Evolutionary conservation across 2,329 filamentous ascomycete genomes (phyloP).

Genomic region (Fusarium falciforme): DNA sequence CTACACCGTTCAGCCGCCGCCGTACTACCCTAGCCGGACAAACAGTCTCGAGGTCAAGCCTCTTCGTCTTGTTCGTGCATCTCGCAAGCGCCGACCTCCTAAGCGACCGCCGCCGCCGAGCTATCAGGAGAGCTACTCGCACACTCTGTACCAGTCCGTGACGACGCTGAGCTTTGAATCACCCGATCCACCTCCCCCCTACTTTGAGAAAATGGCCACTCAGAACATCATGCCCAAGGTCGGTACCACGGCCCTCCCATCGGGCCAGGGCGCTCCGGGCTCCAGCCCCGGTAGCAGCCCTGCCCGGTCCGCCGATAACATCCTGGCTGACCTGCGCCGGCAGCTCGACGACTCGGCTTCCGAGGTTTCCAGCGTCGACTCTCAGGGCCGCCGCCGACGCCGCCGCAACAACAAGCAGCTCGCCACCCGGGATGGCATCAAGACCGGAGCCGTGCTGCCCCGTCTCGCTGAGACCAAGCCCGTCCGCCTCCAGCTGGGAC

Average conservation of each 20-base stretch:
- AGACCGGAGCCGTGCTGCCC: constrained; percentile 29
- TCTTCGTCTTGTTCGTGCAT: constrained; percentile 31
- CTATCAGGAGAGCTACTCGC: constrained; percentile 30
- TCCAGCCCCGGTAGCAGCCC: constrained; percentile 17
- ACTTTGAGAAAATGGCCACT: constrained; percentile 31
- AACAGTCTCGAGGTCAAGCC: constrained; percentile 33
- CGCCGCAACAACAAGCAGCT: constrained; percentile 37
- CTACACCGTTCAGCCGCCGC: constrained; percentile 31
- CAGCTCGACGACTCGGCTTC: constrained; percentile 36
- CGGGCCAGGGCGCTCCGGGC: constrained; percentile 7
- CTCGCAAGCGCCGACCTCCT: constrained; percentile 19
- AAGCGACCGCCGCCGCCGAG: constrained; percentile 23
- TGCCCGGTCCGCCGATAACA: constrained; percentile 23
- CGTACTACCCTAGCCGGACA: constrained; percentile 26
- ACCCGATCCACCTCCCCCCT: constrained; percentile 24
- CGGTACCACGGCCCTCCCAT: constrained; percentile 18
- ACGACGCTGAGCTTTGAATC: constrained; percentile 33
- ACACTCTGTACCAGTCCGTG: constrained; percentile 20
- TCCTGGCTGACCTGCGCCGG: constrained; percentile 34
- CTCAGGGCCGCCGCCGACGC: constrained; percentile 31
- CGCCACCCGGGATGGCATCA: constrained; percentile 28
- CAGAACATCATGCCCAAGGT: constrained; percentile 32
- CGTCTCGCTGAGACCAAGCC: constrained; percentile 36
- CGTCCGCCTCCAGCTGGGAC: constrained; percentile 29
- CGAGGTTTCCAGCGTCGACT: constrained; percentile 34